Conservation (phyloP, 768 basidiomycete species). For the Harrya chromipes region DNA sequence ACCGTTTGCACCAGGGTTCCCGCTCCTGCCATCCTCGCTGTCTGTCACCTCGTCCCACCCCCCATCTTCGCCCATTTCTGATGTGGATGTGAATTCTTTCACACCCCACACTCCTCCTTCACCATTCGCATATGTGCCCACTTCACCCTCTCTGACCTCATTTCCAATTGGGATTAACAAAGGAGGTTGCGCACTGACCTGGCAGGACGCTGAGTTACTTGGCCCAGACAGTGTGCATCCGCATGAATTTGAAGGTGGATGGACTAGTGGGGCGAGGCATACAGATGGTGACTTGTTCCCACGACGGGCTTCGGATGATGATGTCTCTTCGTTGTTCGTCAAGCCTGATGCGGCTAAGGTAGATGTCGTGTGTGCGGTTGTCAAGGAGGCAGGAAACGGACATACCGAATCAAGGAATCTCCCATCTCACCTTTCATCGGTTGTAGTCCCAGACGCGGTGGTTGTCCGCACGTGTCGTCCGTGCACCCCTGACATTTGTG, state of each 20-base stretch:
- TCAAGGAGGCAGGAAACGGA: conserved; percentile 5
- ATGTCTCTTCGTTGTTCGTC: not conserved
- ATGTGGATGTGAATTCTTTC: conserved; percentile 13
- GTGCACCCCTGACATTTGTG: conserved; percentile 58
- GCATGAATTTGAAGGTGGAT: conserved; percentile 40
- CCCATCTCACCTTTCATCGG: conserved; percentile 3
- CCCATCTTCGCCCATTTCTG: conserved; percentile 22
- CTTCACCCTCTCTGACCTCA: conserved; percentile 9
- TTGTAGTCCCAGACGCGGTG: conserved; percentile 32
- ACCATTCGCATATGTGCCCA: conserved; percentile 10
- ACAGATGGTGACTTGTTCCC: conserved; percentile 7
- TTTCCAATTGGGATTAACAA: conserved; percentile 5
- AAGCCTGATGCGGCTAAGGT: conserved; percentile 2
- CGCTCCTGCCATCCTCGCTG: conserved; percentile 21
- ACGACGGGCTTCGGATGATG: conserved; percentile 4
- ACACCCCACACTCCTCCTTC: conserved; percentile 13
- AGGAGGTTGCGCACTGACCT: conserved; percentile 29
- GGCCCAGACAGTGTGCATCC: conserved; percentile 44
- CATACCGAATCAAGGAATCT: not conserved
- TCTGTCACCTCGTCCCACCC: conserved; percentile 14
- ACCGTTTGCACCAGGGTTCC: conserved; percentile 5
- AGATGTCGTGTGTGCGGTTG: conserved; percentile 1
- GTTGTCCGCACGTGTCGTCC: conserved; percentile 65
- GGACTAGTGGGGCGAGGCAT: conserved; percentile 25
- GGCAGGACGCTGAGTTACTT: conserved; percentile 45